A percentile compares a stretch with the other conserved stretches of the same genome.
Conservation (phyloP, 352 stramenopile genomes). For the Phytophthora boehmeriae region DNA sequence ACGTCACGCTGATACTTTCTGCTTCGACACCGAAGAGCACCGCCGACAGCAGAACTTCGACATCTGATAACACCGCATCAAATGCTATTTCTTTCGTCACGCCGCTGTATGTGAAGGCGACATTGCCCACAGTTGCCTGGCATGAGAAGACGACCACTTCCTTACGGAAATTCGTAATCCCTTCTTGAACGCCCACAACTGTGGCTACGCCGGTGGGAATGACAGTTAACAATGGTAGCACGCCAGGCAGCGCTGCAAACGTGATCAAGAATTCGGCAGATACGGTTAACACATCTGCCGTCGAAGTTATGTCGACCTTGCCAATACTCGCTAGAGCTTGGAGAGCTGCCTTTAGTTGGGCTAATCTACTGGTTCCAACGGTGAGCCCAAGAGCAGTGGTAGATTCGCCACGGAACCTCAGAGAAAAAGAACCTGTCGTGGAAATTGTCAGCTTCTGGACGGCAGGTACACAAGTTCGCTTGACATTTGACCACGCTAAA, state of each 20-base stretch:
- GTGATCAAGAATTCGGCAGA: conserved; percentile 47
- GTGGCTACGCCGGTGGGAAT: conserved; percentile 12
- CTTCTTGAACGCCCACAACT: conserved; percentile 33
- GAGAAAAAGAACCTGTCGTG: conserved; percentile 39
- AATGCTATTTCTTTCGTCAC: conserved; percentile 26
- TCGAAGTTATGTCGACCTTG: conserved; percentile 45
- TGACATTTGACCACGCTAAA: conserved; percentile 61
- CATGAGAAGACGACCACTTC: conserved; percentile 69
- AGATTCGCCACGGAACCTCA: conserved; percentile 55
- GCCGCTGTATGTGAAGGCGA: conserved; percentile 40
- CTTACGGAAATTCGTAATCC: conserved; percentile 70
- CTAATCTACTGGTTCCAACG: conserved; percentile 40
- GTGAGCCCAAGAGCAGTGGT: conserved; percentile 30
- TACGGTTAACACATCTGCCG: conserved; percentile 25
- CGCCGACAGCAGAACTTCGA: conserved; percentile 47
- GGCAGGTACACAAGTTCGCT: conserved; percentile 29
- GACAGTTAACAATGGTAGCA: conserved; percentile 44
- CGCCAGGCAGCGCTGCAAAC: conserved; percentile 58
- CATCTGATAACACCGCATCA: conserved; percentile 31
- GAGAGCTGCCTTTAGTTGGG: conserved; percentile 38
- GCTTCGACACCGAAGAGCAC: conserved; percentile 56
- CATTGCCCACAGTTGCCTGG: conserved; percentile 30
- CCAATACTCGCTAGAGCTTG: conserved; percentile 51
- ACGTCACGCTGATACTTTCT: conserved; percentile 56
- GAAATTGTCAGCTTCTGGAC: conserved; percentile 57